Evolutionary conservation across 2,329 filamentous ascomycete species (phyloP).

Genomic region (Claviceps capensis): DNA sequence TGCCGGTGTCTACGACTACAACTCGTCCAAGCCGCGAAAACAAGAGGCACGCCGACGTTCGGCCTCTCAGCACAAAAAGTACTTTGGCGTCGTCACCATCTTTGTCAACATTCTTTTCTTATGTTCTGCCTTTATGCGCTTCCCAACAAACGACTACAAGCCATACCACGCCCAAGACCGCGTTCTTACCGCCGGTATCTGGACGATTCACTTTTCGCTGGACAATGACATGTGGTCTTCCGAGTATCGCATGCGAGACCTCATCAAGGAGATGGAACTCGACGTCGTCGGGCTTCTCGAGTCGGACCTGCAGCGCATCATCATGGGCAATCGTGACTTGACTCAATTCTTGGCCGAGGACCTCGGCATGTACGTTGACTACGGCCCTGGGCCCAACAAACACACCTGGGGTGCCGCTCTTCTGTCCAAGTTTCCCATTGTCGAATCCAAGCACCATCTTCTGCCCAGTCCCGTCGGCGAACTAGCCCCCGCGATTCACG

Average conservation of each 20-base stretch:
- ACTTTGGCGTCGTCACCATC: conserved; percentile 46
- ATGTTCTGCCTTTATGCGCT: conserved; percentile 72
- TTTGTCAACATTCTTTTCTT: conserved; percentile 68
- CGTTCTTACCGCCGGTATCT: conserved; percentile 85
- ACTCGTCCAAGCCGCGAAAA: conserved; percentile 32
- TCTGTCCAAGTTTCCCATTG: conserved; percentile 91
- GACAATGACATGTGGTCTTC: conserved; percentile 99
- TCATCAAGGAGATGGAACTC: conserved; percentile 88
- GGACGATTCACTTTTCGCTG: conserved; percentile 95
- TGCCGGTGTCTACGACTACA: conserved; percentile 65
- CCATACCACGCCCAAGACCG: conserved; percentile 83
- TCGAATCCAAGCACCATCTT: conserved; percentile 93
- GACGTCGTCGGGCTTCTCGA: conserved; percentile 93
- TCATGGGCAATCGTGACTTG: conserved; percentile 97
- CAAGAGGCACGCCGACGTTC: conserved; percentile 17
- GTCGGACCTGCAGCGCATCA: conserved; percentile 88
- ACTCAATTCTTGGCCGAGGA: conserved; percentile 94
- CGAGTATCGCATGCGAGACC: conserved; percentile 81
- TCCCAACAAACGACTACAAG: conserved; percentile 82
- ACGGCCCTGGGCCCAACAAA: conserved; percentile 93
- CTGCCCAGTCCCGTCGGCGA: conserved; percentile 89
- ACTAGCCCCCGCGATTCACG: conserved; percentile 88
- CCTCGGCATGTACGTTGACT: conserved; percentile 97
- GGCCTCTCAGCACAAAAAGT: conserved; percentile 34
- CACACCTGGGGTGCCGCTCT: conserved; percentile 94